Percentiles rank a stretch among this genome's conserved stretches.
Evolutionary conservation across 805 yeast genomes (phyloP).

Genomic region (Starmerella bacillaris): DNA sequence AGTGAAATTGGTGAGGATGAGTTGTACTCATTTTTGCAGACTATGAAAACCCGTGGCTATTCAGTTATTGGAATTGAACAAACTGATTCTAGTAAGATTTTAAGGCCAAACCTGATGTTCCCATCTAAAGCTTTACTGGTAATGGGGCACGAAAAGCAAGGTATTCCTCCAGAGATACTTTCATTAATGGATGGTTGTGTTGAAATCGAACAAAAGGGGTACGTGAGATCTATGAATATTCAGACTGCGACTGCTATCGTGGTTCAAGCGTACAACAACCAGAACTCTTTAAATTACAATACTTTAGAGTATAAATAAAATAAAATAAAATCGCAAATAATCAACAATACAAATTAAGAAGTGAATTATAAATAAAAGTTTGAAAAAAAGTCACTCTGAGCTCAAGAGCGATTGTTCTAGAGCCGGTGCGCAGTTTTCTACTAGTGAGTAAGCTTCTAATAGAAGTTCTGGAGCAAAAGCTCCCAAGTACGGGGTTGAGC

Average conservation of each 20-base stretch:
- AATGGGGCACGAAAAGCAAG: constrained; percentile 76
- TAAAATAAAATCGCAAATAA: too few relatives aligned
- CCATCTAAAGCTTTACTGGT: constrained; percentile 64
- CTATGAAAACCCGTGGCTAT: constrained; percentile 57
- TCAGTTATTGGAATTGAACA: constrained; percentile 82
- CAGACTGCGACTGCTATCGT: constrained; percentile 93
- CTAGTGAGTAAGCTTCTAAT: constrained; percentile 37
- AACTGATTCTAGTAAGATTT: constrained; percentile 68
- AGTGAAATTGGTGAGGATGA: constrained; percentile 44
- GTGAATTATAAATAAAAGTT: neutral
- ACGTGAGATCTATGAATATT: constrained; percentile 85
- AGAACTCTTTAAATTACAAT: constrained; percentile 5
- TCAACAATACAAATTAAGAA: neutral
- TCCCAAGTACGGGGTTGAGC: constrained; percentile 36
- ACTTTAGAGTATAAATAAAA: too few relatives aligned
- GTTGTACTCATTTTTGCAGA: constrained; percentile 38
- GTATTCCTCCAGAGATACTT: constrained; percentile 70
- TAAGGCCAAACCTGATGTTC: constrained; percentile 45
- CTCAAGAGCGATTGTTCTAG: constrained; percentile 24
- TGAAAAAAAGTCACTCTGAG: too few relatives aligned
- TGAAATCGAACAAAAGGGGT: constrained; percentile 83
- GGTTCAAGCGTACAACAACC: constrained; percentile 59
- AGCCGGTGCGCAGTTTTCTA: constrained; percentile 40
- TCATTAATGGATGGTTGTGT: constrained; percentile 73
- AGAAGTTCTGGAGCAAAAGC: constrained; percentile 22